Percentiles rank a stretch among this genome's conserved stretches.
These are phyloP conservation scores for Pyricularia grisea DNA, from an alignment of 2,329 filamentous ascomycete species.

Conservation along the genomic window DNA sequence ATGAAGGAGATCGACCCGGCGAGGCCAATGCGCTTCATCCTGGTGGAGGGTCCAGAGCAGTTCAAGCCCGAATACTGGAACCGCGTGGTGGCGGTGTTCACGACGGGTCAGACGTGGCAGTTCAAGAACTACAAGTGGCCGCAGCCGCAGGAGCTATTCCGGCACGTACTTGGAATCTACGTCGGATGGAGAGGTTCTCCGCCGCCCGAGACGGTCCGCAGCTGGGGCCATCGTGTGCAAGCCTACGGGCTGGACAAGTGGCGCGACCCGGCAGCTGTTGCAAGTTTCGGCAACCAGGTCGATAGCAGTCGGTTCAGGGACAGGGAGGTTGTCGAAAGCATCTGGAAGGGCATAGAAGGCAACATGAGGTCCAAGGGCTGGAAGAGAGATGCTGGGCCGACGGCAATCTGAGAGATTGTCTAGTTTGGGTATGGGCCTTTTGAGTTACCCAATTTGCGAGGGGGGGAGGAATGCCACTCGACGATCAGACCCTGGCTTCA, in stretches of 20 bases:
- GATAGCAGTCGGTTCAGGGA: conserved; percentile 67
- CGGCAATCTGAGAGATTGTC: conserved; percentile 28
- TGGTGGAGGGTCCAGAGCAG: conserved; percentile 85
- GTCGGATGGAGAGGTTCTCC: conserved; percentile 86
- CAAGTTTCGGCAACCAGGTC: conserved; percentile 13
- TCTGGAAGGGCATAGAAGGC: conserved; percentile 83
- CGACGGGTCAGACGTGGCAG: conserved; percentile 95
- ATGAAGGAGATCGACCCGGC: conserved; percentile 62
- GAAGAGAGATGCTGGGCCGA: conserved; percentile 60
- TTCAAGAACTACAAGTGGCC: conserved; percentile 98
- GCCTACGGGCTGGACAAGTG: conserved; percentile 78
- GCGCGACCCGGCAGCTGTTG: conserved; percentile 36
- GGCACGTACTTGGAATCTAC: conserved; percentile 77
- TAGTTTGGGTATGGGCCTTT: not conserved
- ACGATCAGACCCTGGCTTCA: not conserved
- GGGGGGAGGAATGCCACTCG: not conserved
- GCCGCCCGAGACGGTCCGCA: conserved; percentile 65
- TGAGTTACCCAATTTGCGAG: not conserved
- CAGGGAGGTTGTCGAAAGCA: conserved; percentile 81
- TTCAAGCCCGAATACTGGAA: conserved; percentile 99
- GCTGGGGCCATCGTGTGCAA: conserved; percentile 79
- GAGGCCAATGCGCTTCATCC: conserved; percentile 81
- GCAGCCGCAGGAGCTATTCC: conserved; percentile 79
- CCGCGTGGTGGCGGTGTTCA: conserved; percentile 91
- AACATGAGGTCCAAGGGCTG: conserved; percentile 83